phyloP scores from a whole-genome alignment of 1,284 basidiomycete species.

The Apiotrichum montevideense region DNA sequence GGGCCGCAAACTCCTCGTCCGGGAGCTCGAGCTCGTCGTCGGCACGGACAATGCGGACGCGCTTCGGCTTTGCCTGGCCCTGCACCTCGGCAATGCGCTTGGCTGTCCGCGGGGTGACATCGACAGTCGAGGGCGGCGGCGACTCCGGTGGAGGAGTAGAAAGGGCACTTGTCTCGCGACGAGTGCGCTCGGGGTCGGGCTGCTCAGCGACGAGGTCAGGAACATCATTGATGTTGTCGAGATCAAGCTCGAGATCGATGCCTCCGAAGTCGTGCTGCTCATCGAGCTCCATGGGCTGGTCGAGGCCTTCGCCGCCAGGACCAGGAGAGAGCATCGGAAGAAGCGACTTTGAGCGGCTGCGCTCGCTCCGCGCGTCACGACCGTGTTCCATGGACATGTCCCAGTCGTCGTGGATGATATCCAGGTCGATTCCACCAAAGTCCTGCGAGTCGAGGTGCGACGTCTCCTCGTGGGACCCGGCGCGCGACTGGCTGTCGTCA shows the following conservation, averaged over 20 bases:
- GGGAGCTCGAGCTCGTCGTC: constrained; percentile 74
- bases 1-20: constrained; percentile 59
- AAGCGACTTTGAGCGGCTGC: constrained; percentile 32
- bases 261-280: constrained; percentile 13
- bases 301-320: background rate
- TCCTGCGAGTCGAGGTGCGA: constrained; percentile 77
- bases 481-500: constrained; percentile 28
- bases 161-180: constrained; percentile 51
- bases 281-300: constrained; percentile 48
- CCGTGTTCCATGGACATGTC: constrained; percentile 56
- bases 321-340: constrained; percentile 32
- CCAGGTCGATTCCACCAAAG: constrained; percentile 50
- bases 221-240: constrained; percentile 42
- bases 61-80: constrained; percentile 52
- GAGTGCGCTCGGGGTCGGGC: background rate
- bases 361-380: constrained; percentile 56
- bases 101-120: constrained; percentile 54
- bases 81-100: constrained; percentile 43
- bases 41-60: constrained; percentile 52
- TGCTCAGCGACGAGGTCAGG: constrained; percentile 18
- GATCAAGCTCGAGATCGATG: constrained; percentile 22
- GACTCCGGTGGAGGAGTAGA: constrained; percentile 41
- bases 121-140: constrained; percentile 26
- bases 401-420: constrained; percentile 47
- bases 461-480: constrained; percentile 34